A percentile compares a stretch with the other conserved stretches of the same genome.
These are phyloP conservation scores for Xylaria sp. DNA, from an alignment of 2,329 filamentous ascomycete genomes.

Conservation along the genomic window DNA sequence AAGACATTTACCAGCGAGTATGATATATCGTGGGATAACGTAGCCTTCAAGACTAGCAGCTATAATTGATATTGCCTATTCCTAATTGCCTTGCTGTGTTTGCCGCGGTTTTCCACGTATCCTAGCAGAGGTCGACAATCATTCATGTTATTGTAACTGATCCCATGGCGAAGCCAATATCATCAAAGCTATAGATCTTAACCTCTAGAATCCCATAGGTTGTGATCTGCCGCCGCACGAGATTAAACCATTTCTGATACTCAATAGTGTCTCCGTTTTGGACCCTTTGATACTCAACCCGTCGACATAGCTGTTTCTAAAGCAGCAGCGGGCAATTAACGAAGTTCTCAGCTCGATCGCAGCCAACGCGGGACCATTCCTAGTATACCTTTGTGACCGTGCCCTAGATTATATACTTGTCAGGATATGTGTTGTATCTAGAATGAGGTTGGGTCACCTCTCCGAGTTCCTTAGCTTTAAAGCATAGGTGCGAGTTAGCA, in stretches of 20 bases:
- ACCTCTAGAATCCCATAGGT: not conserved
- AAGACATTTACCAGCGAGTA: no score
- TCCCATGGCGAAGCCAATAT: not conserved
- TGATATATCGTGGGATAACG: no score
- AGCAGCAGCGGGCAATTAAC: no score
- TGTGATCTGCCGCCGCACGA: not conserved
- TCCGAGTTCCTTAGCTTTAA: no score
- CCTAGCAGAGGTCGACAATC: not conserved
- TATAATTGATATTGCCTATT: no score
- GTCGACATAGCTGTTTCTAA: not conserved
- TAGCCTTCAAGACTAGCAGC: no score
- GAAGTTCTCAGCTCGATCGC: not conserved
- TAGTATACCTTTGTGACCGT: not conserved
- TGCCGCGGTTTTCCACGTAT: not conserved
- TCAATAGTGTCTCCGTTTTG: not conserved
- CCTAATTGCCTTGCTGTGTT: not conserved
- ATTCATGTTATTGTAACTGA: not conserved
- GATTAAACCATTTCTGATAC: not conserved
- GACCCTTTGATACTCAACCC: not conserved
- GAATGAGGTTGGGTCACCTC: no score
- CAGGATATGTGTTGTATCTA: no score
- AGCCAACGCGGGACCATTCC: not conserved
- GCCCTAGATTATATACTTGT: conserved; percentile 1
- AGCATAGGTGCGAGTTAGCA: no score
- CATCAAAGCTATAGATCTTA: not conserved